Conservation (phyloP, 345 rosid species). For the Jatropha curcas region DNA sequence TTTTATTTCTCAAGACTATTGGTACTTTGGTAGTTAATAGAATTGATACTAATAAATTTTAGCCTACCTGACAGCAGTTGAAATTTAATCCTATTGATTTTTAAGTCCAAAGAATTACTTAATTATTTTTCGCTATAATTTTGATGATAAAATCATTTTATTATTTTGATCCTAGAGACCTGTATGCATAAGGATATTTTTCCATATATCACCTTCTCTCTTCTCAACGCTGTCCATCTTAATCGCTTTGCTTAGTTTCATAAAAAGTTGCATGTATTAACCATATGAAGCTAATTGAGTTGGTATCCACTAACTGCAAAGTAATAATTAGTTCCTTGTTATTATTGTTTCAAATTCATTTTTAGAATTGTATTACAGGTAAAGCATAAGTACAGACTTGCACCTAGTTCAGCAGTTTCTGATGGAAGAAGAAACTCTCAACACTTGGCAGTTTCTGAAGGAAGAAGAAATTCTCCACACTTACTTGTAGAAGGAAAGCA, state of each 20-base stretch:
- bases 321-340: background rate
- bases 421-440: slow-evolving; percentile 50
- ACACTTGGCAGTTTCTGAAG: slow-evolving; percentile 42
- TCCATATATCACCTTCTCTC: background rate
- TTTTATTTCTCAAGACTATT: too few species aligned
- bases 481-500: slow-evolving; percentile 53
- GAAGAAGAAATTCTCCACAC: slow-evolving; percentile 45
- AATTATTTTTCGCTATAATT: background rate
- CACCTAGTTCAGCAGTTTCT: slow-evolving; percentile 37
- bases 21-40: too few species aligned
- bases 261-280: background rate
- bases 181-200: background rate
- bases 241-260: background rate
- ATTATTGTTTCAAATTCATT: background rate
- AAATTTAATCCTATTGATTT: too few species aligned
- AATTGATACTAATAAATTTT: background rate
- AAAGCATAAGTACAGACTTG: slow-evolving; percentile 75
- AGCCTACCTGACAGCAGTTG: too few species aligned
- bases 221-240: background rate
- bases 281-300: background rate
- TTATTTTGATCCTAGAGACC: background rate
- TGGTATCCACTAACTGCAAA: background rate
- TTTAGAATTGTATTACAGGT: slow-evolving; percentile 41
- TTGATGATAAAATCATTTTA: background rate
- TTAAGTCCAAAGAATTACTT: background rate